Conservation (phyloP, 306 rosid genomes). For the Vigna reflexopilosa region DNA sequence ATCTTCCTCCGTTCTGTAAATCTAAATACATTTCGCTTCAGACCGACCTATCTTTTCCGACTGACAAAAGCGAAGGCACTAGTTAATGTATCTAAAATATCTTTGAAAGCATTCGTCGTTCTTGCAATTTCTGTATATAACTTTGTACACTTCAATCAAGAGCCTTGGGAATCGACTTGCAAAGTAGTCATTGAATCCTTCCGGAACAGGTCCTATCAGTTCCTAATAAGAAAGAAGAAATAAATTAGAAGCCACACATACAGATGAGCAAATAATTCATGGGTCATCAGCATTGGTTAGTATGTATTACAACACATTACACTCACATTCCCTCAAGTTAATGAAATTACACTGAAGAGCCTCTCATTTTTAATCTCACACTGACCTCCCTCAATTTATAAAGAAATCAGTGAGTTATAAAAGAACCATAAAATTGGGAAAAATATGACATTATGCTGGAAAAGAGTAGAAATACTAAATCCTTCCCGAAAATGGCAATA, state of each 20-base stretch:
- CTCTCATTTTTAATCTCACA: not conserved
- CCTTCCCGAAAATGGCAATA: not conserved
- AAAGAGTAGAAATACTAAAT: not conserved
- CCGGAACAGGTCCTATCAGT: slow-evolving; percentile 56
- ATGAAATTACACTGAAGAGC: not conserved
- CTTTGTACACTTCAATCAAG: slow-evolving; percentile 65
- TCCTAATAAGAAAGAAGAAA: slow-evolving; percentile 27
- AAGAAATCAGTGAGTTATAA: not conserved
- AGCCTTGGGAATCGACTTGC: slow-evolving; percentile 64
- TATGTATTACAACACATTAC: not conserved
- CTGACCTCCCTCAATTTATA: not conserved
- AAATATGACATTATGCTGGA: not conserved
- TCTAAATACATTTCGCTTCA: not conserved
- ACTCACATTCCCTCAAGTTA: not conserved
- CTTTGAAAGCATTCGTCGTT: slow-evolving; percentile 58
- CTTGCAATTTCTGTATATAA: slow-evolving; percentile 52
- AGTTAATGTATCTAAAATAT: slow-evolving; percentile 49
- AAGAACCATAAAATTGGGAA: not conserved
- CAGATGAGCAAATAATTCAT: not conserved
- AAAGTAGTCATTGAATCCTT: slow-evolving; percentile 66
- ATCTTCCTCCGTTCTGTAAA: not conserved
- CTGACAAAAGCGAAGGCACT: slow-evolving; percentile 7
- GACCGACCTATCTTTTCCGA: not conserved
- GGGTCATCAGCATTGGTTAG: not conserved
- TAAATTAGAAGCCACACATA: not conserved